These are phyloP conservation scores for Cutaneotrichosporon sp. DNA, from an alignment of 1,284 basidiomycete species.

Conservation along the genomic window DNA sequence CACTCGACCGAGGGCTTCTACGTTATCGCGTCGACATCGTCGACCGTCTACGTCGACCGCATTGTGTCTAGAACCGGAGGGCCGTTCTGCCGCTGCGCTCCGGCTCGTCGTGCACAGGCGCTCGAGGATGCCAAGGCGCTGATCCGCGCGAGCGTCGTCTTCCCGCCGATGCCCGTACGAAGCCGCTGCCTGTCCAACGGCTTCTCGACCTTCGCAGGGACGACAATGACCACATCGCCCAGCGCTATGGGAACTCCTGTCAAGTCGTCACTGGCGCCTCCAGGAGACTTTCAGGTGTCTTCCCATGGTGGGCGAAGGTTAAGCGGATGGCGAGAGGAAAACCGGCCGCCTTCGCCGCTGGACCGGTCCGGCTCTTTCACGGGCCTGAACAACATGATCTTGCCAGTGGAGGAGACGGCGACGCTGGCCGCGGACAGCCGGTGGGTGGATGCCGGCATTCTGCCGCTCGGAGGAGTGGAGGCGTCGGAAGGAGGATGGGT, in stretches of 20 bases:
- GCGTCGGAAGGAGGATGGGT: slow-evolving; percentile 31
- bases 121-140: slow-evolving; percentile 26
- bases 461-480: slow-evolving; percentile 35
- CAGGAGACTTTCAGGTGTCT: slow-evolving; percentile 42
- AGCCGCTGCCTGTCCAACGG: slow-evolving; percentile 12
- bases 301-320: slow-evolving; percentile 40
- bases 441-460: slow-evolving; percentile 33
- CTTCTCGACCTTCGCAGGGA: slow-evolving; percentile 1
- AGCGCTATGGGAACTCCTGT: slow-evolving; percentile 11
- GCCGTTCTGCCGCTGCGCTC: slow-evolving; percentile 36
- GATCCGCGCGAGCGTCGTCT: slow-evolving; percentile 12
- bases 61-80: slow-evolving; percentile 25
- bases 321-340: slow-evolving; percentile 27
- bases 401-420: slow-evolving; percentile 14
- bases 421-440: slow-evolving; percentile 11
- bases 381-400: slow-evolving; percentile 16
- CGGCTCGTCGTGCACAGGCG: slow-evolving; percentile 22
- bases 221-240: background rate
- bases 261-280: slow-evolving; percentile 14
- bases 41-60: slow-evolving; percentile 37
- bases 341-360: slow-evolving; percentile 19
- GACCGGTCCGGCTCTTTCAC: slow-evolving; percentile 16
- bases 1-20: slow-evolving; percentile 35
- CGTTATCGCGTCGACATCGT: slow-evolving; percentile 36
- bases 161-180: slow-evolving; percentile 13